phyloP scores from a whole-genome alignment of 2,329 filamentous ascomycete genomes.

The Venturia carpophila region DNA sequence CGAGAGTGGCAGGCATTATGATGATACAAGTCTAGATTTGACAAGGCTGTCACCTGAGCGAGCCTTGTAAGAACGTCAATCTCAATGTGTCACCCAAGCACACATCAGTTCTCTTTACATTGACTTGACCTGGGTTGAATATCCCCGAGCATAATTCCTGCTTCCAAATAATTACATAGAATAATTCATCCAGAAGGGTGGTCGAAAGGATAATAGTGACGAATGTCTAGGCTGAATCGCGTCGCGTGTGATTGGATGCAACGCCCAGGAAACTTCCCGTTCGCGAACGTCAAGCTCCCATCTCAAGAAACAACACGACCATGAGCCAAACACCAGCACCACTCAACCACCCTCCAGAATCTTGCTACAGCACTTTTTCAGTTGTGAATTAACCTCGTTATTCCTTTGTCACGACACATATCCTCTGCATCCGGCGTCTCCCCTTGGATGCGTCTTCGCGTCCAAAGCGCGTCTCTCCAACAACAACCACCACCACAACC shows the following conservation, averaged over 20 bases:
- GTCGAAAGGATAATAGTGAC: background rate
- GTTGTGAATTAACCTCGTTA: background rate
- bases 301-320: constrained; percentile 6
- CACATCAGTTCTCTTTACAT: background rate
- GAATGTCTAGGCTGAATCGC: background rate
- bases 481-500: background rate
- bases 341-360: background rate
- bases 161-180: too few relatives aligned
- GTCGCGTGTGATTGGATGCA: background rate
- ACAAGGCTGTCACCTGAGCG: background rate
- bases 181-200: background rate
- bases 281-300: background rate
- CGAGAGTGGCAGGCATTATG: background rate
- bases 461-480: constrained; percentile 14
- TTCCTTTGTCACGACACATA: background rate
- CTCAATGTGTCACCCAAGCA: background rate
- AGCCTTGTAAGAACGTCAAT: background rate
- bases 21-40: background rate
- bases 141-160: too few relatives aligned
- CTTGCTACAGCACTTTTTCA: background rate
- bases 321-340: background rate
- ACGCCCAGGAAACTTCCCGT: background rate
- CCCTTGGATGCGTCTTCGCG: constrained; percentile 14
- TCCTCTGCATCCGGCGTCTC: background rate
- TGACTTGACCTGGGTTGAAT: too few relatives aligned